These are phyloP conservation scores for Lepiota subincarnata DNA, from an alignment of 768 basidiomycete genomes.

Conservation along the genomic window DNA sequence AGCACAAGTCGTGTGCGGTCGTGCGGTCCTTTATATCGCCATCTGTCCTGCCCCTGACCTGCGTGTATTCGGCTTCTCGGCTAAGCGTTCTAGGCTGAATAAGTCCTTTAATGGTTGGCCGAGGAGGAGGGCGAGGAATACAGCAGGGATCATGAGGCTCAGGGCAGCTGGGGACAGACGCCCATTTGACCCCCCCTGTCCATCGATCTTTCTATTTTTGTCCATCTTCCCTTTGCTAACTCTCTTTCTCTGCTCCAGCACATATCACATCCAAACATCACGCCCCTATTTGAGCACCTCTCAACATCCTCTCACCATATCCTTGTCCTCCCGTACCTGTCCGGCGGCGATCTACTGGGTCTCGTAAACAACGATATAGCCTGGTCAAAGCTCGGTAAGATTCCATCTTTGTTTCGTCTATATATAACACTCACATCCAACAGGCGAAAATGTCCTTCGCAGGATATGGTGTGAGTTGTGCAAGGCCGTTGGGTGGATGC, in stretches of 20 bases:
- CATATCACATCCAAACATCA: conserved; percentile 78
- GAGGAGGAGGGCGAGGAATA: no score
- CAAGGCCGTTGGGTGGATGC: conserved; percentile 83
- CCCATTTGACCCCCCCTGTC: no score
- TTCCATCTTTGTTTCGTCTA: conserved; percentile 4
- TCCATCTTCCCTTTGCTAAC: neutral
- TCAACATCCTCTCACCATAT: conserved; percentile 71
- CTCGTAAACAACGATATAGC: conserved; percentile 57
- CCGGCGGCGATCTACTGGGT: conserved; percentile 80
- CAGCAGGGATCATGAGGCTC: no score
- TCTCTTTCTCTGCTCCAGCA: conserved; percentile 39
- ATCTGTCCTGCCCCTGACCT: neutral
- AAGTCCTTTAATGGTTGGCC: no score
- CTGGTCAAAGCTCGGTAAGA: conserved; percentile 34
- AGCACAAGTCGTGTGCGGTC: neutral
- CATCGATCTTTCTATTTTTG: no score
- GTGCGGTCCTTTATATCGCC: neutral
- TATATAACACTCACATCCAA: conserved; percentile 10
- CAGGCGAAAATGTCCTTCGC: conserved; percentile 49
- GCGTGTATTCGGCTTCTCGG: no score
- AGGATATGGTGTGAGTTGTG: conserved; percentile 76
- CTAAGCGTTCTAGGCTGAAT: no score
- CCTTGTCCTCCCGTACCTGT: conserved; percentile 71
- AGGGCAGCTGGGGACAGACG: no score
- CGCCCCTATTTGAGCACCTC: conserved; percentile 66